Conservation (phyloP, 192 early-diverging fungal genomes). For the Coemansia sp. region DNA sequence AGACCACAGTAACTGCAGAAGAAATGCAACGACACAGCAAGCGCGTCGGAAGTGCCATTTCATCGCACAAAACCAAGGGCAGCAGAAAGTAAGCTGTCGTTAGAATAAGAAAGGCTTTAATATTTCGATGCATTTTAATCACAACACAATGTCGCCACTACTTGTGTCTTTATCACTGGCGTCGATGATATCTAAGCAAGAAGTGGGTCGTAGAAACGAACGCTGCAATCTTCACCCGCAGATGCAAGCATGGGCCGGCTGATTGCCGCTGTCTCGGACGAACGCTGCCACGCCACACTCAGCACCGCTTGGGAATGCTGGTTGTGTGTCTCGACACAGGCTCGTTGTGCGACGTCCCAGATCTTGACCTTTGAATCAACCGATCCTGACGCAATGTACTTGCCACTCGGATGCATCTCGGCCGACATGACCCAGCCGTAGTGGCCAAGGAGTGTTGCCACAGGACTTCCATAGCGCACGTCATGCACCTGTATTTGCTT, state of each 20-base stretch:
- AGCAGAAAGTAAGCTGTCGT: background rate
- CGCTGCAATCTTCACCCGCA: slow-evolving; percentile 43
- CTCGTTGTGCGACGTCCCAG: slow-evolving; percentile 49
- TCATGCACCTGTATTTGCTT: slow-evolving; percentile 53
- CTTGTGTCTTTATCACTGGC: too few species aligned
- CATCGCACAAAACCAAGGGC: slow-evolving; percentile 19
- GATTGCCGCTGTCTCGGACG: slow-evolving; percentile 27
- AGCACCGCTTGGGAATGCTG: slow-evolving; percentile 48
- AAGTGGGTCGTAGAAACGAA: slow-evolving; percentile 46
- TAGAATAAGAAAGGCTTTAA: too few species aligned
- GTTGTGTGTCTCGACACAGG: slow-evolving; percentile 42
- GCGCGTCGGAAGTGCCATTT: slow-evolving; percentile 45
- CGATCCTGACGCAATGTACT: slow-evolving; percentile 51
- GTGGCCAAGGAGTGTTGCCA: slow-evolving; percentile 44
- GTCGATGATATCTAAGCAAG: slow-evolving; percentile 20
- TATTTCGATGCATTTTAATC: too few species aligned
- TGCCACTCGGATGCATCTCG: slow-evolving; percentile 39
- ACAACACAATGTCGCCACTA: too few species aligned
- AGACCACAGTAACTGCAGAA: background rate
- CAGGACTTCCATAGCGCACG: slow-evolving; percentile 36
- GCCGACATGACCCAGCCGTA: slow-evolving; percentile 50
- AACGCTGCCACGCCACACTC: slow-evolving; percentile 47
- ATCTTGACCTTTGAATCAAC: slow-evolving; percentile 52
- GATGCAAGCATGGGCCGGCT: slow-evolving; percentile 48
- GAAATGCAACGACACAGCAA: slow-evolving; percentile 26